Conservation (phyloP, 2,329 filamentous ascomycete genomes). For the Microsporum ferrugineum region DNA sequence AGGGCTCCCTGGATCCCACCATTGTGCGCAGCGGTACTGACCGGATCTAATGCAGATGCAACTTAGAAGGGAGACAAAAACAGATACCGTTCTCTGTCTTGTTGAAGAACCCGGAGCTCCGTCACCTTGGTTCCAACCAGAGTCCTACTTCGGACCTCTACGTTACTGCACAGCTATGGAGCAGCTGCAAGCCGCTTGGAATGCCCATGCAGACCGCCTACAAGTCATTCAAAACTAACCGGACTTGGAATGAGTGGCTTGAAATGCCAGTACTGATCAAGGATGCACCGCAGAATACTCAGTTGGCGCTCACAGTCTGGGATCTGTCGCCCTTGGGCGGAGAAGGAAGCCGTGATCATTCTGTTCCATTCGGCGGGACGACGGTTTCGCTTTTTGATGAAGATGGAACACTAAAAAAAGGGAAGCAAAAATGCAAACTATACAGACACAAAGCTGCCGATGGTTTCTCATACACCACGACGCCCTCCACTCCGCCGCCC, state of each 20-base stretch:
- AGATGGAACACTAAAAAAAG: constrained; percentile 83
- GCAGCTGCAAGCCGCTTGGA: constrained; percentile 86
- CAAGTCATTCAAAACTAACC: constrained; percentile 65
- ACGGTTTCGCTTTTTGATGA: constrained; percentile 85
- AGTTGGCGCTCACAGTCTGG: constrained; percentile 89
- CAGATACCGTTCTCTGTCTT: constrained; percentile 66
- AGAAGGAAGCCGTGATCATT: constrained; percentile 58
- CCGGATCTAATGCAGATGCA: constrained; percentile 42
- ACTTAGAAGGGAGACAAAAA: constrained; percentile 66
- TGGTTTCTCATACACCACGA: constrained; percentile 67
- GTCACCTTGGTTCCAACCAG: constrained; percentile 76
- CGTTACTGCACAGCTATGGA: constrained; percentile 86
- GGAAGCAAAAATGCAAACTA: constrained; percentile 79
- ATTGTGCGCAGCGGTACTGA: not conserved
- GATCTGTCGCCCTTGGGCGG: constrained; percentile 75
- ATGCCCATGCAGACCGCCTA: constrained; percentile 88
- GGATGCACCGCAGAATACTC: constrained; percentile 66
- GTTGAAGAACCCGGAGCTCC: constrained; percentile 63
- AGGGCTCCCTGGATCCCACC: not conserved
- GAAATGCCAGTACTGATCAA: constrained; percentile 75
- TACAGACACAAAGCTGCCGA: constrained; percentile 76
- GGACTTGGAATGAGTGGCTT: constrained; percentile 92
- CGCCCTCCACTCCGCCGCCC: constrained; percentile 56
- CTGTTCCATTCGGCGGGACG: constrained; percentile 86
- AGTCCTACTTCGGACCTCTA: constrained; percentile 81